Evolutionary conservation across 495 filamentous ascomycete species (phyloP), one percentile per base, ranked within the genome.

Genomic region (Lasiosphaeris hirsuta): DNA sequence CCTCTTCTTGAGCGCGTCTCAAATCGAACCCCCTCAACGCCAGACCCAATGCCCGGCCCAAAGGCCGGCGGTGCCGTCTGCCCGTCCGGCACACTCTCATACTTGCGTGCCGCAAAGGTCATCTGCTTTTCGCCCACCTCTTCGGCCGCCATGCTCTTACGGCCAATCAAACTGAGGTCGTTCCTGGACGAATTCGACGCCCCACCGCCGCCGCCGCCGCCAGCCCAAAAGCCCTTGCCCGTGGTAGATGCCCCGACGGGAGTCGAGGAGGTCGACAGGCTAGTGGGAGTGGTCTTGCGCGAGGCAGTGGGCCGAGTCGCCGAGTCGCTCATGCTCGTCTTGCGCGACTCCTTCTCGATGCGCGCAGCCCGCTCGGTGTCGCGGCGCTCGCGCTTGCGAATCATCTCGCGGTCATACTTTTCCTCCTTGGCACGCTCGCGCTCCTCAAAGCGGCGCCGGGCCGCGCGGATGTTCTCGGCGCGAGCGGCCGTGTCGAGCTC

Each of bases 391-490:
- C 76, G 74, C 54, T 75, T 78, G 61, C 69, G 70, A 61, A 82
- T 76, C 72, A 80, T 72, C 54, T 81, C 78, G n/a, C 76, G 78
- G 39, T 75, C 80, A 48, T 77, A 77, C 62, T 79, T 80, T 58
- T 83, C 80, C 43, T 81, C 75, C 70, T 83, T 82, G 54, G 70
- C 77, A 6, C 71, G 68, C 63, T 83, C 79, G 52, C 74, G 78
- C 68, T 77, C 73, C 61, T 78, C 72, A 54, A 81, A 83, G 54
- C 75, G 78, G 56, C 78, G 77, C 37, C 80, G 79, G 10, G 78
- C 79, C 50, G 71, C 73, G 39, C 76, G 75, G 40, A 83, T 71
- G 35, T 76, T 73, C 51, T 80, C 77, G 42, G 72, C 64, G 18
- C 75, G 75, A 1, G 68, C 67, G 14, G 68, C 71, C 7, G 75